Evolutionary conservation across 805 yeast genomes (phyloP).

Genomic region (Hermanozyma aechmeae): DNA sequence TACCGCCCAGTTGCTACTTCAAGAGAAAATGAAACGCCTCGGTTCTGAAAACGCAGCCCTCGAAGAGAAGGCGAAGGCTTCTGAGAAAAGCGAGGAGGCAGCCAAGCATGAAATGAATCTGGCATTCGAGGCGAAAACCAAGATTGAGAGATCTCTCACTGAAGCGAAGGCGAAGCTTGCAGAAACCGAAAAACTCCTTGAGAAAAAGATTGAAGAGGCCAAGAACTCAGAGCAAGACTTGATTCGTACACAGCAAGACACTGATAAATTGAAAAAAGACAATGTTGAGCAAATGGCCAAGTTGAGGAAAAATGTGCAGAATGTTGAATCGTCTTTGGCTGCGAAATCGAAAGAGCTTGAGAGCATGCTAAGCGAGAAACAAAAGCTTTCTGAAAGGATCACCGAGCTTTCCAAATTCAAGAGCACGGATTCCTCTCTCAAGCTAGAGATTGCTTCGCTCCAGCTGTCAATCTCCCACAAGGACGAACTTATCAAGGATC

Average conservation of each 20-base stretch:
- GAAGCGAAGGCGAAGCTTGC: constrained; percentile 1
- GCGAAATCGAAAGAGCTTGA: constrained; percentile 18
- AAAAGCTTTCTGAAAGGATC: constrained; percentile 23
- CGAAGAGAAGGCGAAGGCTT: too few relatives aligned
- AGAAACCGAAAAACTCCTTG: constrained; percentile 1
- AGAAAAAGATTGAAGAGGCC: constrained; percentile 1
- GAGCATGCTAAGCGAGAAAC: constrained; percentile 24
- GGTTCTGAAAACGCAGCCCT: not conserved
- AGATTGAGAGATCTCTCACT: not conserved
- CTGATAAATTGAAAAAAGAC: constrained; percentile 8
- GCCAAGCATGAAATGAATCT: constrained; percentile 3
- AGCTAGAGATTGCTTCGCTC: constrained; percentile 39
- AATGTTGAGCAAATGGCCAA: constrained; percentile 12
- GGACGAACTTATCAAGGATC: constrained; percentile 31
- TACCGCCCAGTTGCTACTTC: too few relatives aligned
- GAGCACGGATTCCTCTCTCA: constrained; percentile 34
- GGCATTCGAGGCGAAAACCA: constrained; percentile 2
- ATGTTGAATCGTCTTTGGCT: constrained; percentile 2
- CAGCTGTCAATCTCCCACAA: constrained; percentile 37
- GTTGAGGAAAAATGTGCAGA: constrained; percentile 1
- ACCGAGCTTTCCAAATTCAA: constrained; percentile 19
- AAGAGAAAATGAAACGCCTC: constrained; percentile 8
- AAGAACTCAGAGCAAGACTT: constrained; percentile 2
- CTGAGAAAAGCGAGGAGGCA: too few relatives aligned
- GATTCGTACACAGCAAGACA: constrained; percentile 2